phyloP scores from a whole-genome alignment of 192 early-diverging fungal species.

The Linnemannia zychae region DNA sequence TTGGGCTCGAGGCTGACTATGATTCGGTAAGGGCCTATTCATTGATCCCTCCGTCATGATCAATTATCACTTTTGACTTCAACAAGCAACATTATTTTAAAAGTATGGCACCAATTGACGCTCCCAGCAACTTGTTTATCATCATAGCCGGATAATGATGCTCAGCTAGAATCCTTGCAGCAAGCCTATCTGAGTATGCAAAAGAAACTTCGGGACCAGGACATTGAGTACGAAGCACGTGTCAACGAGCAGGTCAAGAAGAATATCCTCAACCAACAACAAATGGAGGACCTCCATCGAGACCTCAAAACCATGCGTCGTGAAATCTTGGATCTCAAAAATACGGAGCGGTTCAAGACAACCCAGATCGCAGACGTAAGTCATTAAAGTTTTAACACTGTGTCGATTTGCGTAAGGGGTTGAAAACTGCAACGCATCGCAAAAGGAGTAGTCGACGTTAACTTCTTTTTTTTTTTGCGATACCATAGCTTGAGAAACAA shows the following conservation, averaged over 20 bases:
- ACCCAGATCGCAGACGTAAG: constrained; percentile 39
- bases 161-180: constrained; percentile 29
- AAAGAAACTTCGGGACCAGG: constrained; percentile 31
- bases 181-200: constrained; percentile 25
- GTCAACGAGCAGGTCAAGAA: constrained; percentile 33
- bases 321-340: constrained; percentile 28
- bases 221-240: constrained; percentile 40
- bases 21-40: constrained; percentile 27
- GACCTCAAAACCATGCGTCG: constrained; percentile 31
- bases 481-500: constrained; percentile 35
- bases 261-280: constrained; percentile 39
- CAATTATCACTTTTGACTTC: neutral
- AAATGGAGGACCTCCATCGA: constrained; percentile 31
- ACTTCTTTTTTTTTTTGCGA: neutral
- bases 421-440: neutral
- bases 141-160: constrained; percentile 20
- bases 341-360: constrained; percentile 28
- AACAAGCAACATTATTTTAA: too few relatives aligned
- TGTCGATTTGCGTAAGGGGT: neutral
- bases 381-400: neutral
- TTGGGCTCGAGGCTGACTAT: constrained; percentile 27
- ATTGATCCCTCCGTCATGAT: neutral
- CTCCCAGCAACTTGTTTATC: neutral
- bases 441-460: neutral
- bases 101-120: neutral